These are phyloP conservation scores for Xylaria sp. DNA, from an alignment of 2,329 filamentous ascomycete genomes.

Conservation along the genomic window DNA sequence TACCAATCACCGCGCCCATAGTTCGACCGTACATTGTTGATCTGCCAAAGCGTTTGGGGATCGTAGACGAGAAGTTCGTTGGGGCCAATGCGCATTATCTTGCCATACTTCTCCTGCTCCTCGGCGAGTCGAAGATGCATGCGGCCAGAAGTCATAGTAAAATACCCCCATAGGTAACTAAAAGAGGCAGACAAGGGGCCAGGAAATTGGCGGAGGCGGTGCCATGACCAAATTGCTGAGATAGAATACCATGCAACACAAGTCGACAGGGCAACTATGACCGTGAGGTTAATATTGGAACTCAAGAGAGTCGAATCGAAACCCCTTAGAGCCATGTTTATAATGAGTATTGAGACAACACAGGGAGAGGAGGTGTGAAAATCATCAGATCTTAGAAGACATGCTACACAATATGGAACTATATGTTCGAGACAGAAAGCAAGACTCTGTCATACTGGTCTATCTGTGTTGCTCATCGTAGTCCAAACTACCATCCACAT, in stretches of 20 bases:
- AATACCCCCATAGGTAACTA: slow-evolving; percentile 45
- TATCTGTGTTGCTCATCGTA: not conserved
- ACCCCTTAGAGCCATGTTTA: slow-evolving; percentile 16
- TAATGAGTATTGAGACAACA: not conserved
- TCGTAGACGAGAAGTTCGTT: slow-evolving; percentile 44
- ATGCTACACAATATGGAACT: not conserved
- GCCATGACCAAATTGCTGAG: slow-evolving; percentile 38
- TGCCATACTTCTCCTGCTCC: slow-evolving; percentile 45
- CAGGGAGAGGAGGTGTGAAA: not conserved
- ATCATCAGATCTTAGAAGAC: not conserved
- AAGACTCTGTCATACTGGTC: not conserved
- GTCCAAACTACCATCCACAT: not conserved
- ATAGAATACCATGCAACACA: slow-evolving; percentile 35
- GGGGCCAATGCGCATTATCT: slow-evolving; percentile 45
- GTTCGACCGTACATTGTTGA: slow-evolving; percentile 45
- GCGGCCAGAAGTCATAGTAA: slow-evolving; percentile 36
- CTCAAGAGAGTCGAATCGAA: not conserved
- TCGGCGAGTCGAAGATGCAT: slow-evolving; percentile 37
- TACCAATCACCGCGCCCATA: slow-evolving; percentile 47
- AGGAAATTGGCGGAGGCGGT: slow-evolving; percentile 44
- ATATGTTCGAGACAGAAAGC: not conserved
- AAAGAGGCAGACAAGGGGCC: slow-evolving; percentile 44
- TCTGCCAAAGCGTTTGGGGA: slow-evolving; percentile 42
- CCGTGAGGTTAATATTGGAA: not conserved
- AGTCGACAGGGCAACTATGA: slow-evolving; percentile 13